Conservation (phyloP, 768 basidiomycete genomes). For the Gyrodon lividus region DNA sequence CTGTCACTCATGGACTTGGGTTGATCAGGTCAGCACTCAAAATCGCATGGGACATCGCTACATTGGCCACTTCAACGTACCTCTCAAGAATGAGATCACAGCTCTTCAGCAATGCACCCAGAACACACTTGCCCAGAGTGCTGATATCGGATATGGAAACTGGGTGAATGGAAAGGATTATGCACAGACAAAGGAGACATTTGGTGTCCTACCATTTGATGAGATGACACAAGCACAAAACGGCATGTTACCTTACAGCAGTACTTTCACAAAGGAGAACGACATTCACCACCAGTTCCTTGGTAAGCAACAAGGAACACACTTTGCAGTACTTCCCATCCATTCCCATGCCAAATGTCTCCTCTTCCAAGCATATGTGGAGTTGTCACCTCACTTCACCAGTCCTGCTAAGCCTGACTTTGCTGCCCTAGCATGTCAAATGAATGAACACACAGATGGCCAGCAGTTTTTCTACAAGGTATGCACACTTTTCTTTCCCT, state of each 20-base stretch:
- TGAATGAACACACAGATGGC: background rate
- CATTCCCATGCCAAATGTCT: background rate
- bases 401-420: background rate
- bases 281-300: conserved; percentile 2
- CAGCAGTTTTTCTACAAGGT: background rate
- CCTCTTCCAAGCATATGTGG: background rate
- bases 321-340: background rate
- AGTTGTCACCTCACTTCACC: too few relatives aligned
- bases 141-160: background rate
- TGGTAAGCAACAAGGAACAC: background rate
- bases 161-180: background rate
- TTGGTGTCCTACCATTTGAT: background rate
- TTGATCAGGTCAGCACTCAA: background rate
- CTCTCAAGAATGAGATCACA: background rate
- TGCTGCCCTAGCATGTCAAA: background rate
- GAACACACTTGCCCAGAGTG: background rate
- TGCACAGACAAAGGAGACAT: too few relatives aligned
- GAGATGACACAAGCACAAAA: too few relatives aligned
- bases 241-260: too few relatives aligned
- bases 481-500: too few relatives aligned
- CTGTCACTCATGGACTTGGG: background rate
- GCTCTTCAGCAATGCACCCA: background rate
- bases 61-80: background rate
- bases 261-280: too few relatives aligned
- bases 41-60: background rate